Conservation (phyloP, 495 filamentous ascomycete genomes). For the Cercophora sp. region DNA sequence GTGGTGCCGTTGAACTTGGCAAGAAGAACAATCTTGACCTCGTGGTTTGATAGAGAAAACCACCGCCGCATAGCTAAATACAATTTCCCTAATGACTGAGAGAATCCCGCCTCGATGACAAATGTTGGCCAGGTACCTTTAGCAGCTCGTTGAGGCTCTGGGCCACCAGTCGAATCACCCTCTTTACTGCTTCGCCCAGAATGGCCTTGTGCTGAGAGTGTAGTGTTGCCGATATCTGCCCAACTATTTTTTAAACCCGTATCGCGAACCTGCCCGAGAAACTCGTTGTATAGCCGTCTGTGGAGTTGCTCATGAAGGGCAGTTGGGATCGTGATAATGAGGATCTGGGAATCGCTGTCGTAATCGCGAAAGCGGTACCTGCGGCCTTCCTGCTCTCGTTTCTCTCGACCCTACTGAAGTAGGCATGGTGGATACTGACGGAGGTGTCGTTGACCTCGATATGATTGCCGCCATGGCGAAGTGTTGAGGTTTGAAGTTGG, state of each 20-base stretch:
- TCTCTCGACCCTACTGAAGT: not conserved
- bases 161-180: not conserved
- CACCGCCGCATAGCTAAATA: not conserved
- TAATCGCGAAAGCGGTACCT: not conserved
- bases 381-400: not conserved
- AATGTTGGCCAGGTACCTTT: not conserved
- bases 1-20: conserved; percentile 8
- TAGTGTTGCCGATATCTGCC: not conserved
- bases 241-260: not conserved
- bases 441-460: too few species aligned
- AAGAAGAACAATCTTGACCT: not conserved
- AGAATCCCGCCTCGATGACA: not conserved
- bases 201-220: not conserved
- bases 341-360: not conserved
- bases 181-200: not conserved
- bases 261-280: not conserved
- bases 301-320: not conserved
- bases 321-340: not conserved
- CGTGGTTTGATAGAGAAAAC: not conserved
- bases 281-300: not conserved
- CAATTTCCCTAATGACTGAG: too few species aligned
- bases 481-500: too few species aligned
- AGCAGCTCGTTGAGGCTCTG: not conserved
- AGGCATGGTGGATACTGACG: too few species aligned
- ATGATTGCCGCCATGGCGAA: too few species aligned